Conservation (phyloP, 2,329 filamentous ascomycete species). For the Pseudocercospora musae region DNA sequence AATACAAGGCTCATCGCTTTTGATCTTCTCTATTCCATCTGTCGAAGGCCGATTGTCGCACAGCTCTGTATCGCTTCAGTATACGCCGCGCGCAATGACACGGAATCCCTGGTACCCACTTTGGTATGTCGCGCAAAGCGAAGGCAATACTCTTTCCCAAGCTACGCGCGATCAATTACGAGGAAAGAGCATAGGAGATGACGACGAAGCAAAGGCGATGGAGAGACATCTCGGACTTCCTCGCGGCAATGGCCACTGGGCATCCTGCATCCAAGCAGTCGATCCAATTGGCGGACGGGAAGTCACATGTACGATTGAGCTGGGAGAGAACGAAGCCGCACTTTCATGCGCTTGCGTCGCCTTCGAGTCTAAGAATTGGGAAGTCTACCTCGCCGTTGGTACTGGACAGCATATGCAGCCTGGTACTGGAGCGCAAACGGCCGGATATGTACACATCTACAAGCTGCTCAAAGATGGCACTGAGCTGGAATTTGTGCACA, state of each 20-base stretch:
- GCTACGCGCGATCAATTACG: slow-evolving; percentile 56
- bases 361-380: slow-evolving; percentile 84
- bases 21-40: slow-evolving; percentile 67
- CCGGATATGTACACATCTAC: slow-evolving; percentile 87
- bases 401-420: slow-evolving; percentile 78
- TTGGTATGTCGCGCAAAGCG: slow-evolving; percentile 92
- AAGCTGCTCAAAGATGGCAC: slow-evolving; percentile 83
- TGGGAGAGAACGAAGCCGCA: slow-evolving; percentile 87
- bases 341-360: slow-evolving; percentile 80
- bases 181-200: slow-evolving; percentile 19
- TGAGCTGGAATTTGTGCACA: slow-evolving; percentile 90
- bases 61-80: slow-evolving; percentile 64
- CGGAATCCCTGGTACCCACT: slow-evolving; percentile 83
- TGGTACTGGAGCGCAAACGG: slow-evolving; percentile 19
- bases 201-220: slow-evolving; percentile 20
- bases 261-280: slow-evolving; percentile 89
- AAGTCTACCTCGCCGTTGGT: slow-evolving; percentile 88
- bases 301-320: slow-evolving; percentile 71
- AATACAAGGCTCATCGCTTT: slow-evolving; percentile 27
- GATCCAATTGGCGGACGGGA: slow-evolving; percentile 61
- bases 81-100: slow-evolving; percentile 84
- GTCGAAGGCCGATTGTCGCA: slow-evolving; percentile 28
- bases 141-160: slow-evolving; percentile 84
- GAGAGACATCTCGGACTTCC: slow-evolving; percentile 83
- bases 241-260: slow-evolving; percentile 80